Percentiles rank a stretch among this genome's conserved stretches.
Conservation (phyloP, 805 yeast genomes). For the Saccharomycodes ludwigii region DNA sequence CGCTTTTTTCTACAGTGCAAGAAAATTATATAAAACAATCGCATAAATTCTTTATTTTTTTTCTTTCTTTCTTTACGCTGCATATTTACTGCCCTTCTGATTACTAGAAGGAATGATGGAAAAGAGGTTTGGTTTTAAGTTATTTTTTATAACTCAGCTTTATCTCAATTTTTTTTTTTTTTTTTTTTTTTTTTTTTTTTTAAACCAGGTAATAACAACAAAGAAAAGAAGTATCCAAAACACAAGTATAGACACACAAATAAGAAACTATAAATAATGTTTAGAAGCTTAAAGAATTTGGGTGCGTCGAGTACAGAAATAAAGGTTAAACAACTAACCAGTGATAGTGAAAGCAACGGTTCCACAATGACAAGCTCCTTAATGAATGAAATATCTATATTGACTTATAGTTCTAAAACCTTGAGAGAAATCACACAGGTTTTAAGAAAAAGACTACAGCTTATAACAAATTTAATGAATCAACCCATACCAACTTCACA, state of each 20-base stretch:
- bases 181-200: neutral
- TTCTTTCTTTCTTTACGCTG: too few relatives aligned
- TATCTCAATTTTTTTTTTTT: neutral
- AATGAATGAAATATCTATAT: slow-evolving; percentile 36
- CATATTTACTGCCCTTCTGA: too few relatives aligned
- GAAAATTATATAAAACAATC: too few relatives aligned
- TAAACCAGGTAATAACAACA: too few relatives aligned
- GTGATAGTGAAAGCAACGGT: slow-evolving; percentile 38
- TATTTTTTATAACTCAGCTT: neutral
- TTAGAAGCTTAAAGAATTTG: slow-evolving; percentile 18
- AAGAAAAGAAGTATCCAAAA: too few relatives aligned
- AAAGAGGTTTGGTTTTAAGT: neutral
- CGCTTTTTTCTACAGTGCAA: too few relatives aligned
- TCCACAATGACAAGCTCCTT: slow-evolving; percentile 37
- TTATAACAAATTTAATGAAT: neutral
- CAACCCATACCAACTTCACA: too few relatives aligned
- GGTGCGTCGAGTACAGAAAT: slow-evolving; percentile 25
- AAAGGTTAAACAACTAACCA: slow-evolving; percentile 34
- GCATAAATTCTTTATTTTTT: too few relatives aligned
- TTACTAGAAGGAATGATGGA: too few relatives aligned
- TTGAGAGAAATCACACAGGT: slow-evolving; percentile 28
- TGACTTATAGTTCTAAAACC: slow-evolving; percentile 30
- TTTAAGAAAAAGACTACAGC: slow-evolving; percentile 27
- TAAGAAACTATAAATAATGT: slow-evolving; percentile 12
- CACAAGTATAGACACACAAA: too few relatives aligned